phyloP scores from a whole-genome alignment of 2,329 filamentous ascomycete species.

The Calonectria fujianensis region DNA sequence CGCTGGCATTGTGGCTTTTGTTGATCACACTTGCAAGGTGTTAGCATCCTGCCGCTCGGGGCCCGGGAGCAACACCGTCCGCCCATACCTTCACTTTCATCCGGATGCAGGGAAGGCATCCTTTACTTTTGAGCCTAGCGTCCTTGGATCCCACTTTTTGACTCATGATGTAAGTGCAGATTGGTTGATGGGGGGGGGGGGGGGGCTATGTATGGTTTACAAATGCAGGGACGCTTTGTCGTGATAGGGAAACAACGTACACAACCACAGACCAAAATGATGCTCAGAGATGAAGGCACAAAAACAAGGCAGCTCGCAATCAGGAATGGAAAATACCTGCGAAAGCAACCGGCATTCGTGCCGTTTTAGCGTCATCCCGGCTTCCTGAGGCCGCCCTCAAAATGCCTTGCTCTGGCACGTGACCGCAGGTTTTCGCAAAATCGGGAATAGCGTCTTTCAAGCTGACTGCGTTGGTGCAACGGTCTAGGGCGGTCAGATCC shows the following conservation, averaged over 20 bases:
- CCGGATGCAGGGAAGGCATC: slow-evolving; percentile 32
- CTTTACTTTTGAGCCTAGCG: slow-evolving; percentile 35
- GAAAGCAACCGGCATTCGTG: neutral
- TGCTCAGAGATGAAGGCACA: neutral
- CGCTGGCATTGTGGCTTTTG: slow-evolving; percentile 31
- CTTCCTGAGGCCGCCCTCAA: neutral
- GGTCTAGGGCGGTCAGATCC: neutral
- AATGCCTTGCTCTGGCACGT: slow-evolving; percentile 17
- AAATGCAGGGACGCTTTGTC: neutral
- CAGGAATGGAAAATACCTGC: slow-evolving; percentile 13
- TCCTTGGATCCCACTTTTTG: slow-evolving; percentile 35
- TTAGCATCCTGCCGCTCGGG: neutral
- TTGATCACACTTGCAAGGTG: slow-evolving; percentile 21
- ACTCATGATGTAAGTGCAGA: neutral
- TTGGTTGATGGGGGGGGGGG: neutral
- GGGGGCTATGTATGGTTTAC: neutral
- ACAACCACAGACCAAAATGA: neutral
- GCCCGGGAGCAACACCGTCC: neutral
- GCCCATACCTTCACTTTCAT: slow-evolving; percentile 35
- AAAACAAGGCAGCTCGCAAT: neutral
- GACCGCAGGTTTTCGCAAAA: slow-evolving; percentile 36
- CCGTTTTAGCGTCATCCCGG: neutral
- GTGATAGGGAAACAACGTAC: neutral
- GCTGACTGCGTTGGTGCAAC: neutral
- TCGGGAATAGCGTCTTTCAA: slow-evolving; percentile 21